Conservation (phyloP, 2,329 filamentous ascomycete genomes). For the Ophiostoma pallidulum region DNA sequence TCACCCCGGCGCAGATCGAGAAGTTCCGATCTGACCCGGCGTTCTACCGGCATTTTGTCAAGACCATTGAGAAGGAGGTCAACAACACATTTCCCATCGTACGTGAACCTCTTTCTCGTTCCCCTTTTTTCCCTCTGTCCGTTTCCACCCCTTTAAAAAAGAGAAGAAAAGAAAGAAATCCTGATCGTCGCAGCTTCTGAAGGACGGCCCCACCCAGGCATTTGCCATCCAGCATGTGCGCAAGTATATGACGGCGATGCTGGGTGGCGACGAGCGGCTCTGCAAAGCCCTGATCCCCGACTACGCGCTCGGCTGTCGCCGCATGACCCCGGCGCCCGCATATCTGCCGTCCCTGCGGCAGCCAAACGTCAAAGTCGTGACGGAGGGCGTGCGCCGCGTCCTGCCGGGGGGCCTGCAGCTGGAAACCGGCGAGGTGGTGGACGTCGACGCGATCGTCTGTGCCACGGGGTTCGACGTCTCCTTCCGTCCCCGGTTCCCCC, state of each 20-base stretch:
- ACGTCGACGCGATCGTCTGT: constrained; percentile 47
- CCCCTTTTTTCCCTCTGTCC: neutral
- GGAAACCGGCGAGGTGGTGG: constrained; percentile 36
- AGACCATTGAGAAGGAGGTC: constrained; percentile 36
- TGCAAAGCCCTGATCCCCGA: constrained; percentile 42
- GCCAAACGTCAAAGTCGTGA: constrained; percentile 40
- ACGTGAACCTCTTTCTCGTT: constrained; percentile 19
- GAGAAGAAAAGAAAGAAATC: too few species aligned
- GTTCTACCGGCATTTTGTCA: constrained; percentile 38
- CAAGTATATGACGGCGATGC: constrained; percentile 38
- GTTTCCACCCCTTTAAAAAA: constrained; percentile 5
- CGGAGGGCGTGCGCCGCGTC: constrained; percentile 35
- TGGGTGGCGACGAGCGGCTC: constrained; percentile 39
- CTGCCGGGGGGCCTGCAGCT: constrained; percentile 40
- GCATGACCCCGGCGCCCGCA: constrained; percentile 40
- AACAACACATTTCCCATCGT: constrained; percentile 35
- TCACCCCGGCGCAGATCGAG: constrained; percentile 34
- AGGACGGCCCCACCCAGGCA: constrained; percentile 31
- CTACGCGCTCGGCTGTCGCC: constrained; percentile 38
- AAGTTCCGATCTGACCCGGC: constrained; percentile 36
- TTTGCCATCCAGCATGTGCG: constrained; percentile 32
- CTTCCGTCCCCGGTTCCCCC: constrained; percentile 41
- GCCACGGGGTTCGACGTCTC: constrained; percentile 49
- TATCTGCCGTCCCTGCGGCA: constrained; percentile 38
- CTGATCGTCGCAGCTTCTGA: constrained; percentile 25